These are phyloP conservation scores for Thielaviopsis musarum DNA, from an alignment of 2,329 filamentous ascomycete species.

Conservation along the genomic window DNA sequence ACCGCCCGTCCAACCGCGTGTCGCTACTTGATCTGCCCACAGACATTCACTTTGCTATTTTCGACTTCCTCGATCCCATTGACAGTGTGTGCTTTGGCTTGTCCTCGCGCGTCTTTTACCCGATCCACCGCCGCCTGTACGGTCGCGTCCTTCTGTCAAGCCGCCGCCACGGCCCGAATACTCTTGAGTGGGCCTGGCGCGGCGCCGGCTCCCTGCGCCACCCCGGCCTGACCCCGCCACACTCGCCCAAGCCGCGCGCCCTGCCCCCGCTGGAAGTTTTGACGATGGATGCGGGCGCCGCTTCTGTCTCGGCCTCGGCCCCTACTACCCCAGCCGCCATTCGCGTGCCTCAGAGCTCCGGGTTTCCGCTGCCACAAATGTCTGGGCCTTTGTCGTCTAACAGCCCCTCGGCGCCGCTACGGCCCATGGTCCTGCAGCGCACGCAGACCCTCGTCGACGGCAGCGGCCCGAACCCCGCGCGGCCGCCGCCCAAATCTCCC, in stretches of 20 bases:
- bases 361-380: slow-evolving; percentile 7
- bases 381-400: not conserved
- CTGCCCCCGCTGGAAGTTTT: slow-evolving; percentile 6
- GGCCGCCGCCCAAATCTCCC: not conserved
- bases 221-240: slow-evolving; percentile 8
- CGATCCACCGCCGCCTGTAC: slow-evolving; percentile 39
- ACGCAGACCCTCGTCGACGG: not conserved
- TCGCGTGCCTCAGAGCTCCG: slow-evolving; percentile 5
- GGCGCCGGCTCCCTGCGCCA: slow-evolving; percentile 30
- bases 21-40: slow-evolving; percentile 36
- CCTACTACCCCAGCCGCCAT: slow-evolving; percentile 2
- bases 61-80: slow-evolving; percentile 46
- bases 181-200: slow-evolving; percentile 48
- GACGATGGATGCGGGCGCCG: slow-evolving; percentile 9
- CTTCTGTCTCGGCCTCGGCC: not conserved
- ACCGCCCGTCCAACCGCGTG: slow-evolving; percentile 28
- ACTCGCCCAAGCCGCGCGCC: slow-evolving; percentile 6
- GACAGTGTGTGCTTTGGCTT: slow-evolving; percentile 46
- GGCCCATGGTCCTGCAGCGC: not conserved
- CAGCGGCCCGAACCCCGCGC: not conserved
- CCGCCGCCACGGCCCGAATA: slow-evolving; percentile 42
- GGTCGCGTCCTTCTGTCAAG: slow-evolving; percentile 38
- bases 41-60: slow-evolving; percentile 43
- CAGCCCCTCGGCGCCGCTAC: not conserved
- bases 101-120: slow-evolving; percentile 39